Percentiles rank a stretch among this genome's conserved stretches.
These are phyloP conservation scores for Aspergillus piperis DNA, from an alignment of 2,329 filamentous ascomycete genomes.

Conservation along the genomic window DNA sequence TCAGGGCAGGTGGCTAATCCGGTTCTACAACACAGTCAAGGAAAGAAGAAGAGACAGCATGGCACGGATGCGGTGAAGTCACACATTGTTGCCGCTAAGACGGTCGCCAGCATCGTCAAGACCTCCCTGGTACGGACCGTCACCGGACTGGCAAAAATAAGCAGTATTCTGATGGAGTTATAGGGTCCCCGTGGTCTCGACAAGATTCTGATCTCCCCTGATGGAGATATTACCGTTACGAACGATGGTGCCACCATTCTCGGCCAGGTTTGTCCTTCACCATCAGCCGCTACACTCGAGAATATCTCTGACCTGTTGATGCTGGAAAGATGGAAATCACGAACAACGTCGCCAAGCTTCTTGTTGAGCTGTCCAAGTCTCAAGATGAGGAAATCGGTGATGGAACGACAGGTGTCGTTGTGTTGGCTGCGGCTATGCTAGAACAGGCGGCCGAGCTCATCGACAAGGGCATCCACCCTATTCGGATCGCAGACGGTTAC, in stretches of 20 bases:
- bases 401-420: constrained; percentile 95
- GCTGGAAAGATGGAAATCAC: constrained; percentile 84
- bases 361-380: constrained; percentile 96
- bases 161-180: constrained; percentile 8
- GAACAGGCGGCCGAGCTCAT: constrained; percentile 97
- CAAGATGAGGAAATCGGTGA: constrained; percentile 99
- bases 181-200: constrained; percentile 90
- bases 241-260: constrained; percentile 98
- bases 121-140: constrained; percentile 70
- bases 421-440: constrained; percentile 87
- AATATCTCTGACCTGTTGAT: constrained; percentile 5
- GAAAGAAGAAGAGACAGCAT: constrained; percentile 95
- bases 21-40: constrained; percentile 63
- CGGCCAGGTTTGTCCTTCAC: constrained; percentile 58
- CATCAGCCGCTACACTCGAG: background rate
- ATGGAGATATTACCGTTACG: constrained; percentile 98
- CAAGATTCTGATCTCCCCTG: constrained; percentile 98
- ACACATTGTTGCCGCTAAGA: constrained; percentile 94
- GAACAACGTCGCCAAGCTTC: constrained; percentile 95
- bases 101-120: constrained; percentile 96
- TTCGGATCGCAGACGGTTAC: constrained; percentile 96
- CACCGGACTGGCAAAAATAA: constrained; percentile 1
- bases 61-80: constrained; percentile 97
- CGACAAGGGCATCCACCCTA: constrained; percentile 99
- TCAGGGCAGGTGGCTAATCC: constrained; percentile 13